Base-by-base conservation (phyloP, 768 basidiomycete genomes). In the Tulasnella sp. region DNA sequence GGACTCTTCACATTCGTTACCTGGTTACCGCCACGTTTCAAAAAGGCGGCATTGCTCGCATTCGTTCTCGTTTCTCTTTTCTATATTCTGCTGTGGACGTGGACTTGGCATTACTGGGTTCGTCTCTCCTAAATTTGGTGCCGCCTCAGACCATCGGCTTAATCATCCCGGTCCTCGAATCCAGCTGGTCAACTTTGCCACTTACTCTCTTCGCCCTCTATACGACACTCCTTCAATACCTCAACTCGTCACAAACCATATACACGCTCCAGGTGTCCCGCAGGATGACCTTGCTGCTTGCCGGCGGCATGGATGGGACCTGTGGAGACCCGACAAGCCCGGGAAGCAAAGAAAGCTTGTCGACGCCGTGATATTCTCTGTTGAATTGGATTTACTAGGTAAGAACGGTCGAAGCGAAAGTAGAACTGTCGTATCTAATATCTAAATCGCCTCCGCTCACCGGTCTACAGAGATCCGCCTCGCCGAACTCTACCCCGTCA, bases 61-160 rank as follows among this genome's bases (percentile, higher is more conserved):
- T 40, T 37, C 1, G 29, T 37, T 2, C 34, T 69, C 64, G 64
- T 69, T n/a, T 11, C 39, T 9, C 25, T 31, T 36, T 69, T n/a
- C 36, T 74, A 42, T n/a, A 14, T 45, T 36, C 42, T 74, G 1
- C 9, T 74, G 11, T 74, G 72, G 72, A 7, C 58, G 5, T 74
- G 72, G 72, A 74, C 29, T 22, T 74, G 72, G 72, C 42, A 74
- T 31, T 64, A 74, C 38, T 74, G 72, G 72, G 72, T 74, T n/a
- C 15, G 72, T 74, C 36, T 29, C 19, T 29, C 2, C 19, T 3
- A 22, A 34, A 45, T 3, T n/a, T 40, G 3, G 12, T 45, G 34
- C 42, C 42, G 42, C 19, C 14, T 45, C 42, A 12, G 37, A 22
- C n/a, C 38, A n/a, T n/a, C 38, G 40, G 70, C 39, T 22, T 12